Evolutionary conservation across 495 filamentous ascomycete species (phyloP), one percentile per base, ranked within the genome.

Genomic region (Aspergillus egyptiacus): DNA sequence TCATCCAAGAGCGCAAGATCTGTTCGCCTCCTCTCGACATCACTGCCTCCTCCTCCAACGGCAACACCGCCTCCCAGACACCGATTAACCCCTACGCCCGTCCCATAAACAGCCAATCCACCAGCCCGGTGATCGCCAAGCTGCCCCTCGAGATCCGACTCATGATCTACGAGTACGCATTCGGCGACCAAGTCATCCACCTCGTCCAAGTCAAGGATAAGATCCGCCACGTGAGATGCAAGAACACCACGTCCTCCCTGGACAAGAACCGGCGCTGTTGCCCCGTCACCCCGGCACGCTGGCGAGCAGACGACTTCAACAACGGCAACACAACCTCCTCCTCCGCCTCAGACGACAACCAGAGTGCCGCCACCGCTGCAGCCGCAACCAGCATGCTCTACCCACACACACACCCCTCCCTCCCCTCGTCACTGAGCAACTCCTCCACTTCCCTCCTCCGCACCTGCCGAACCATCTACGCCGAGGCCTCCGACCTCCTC

Each of bases 81-180:
- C 58, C 60, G 10, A 38, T 59, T 46, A 40, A 62, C 30, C 47
- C 51, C 17, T 52, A 53, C 27, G 37, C 42, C 25, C 59, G 47
- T 7, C 44, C 58, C 15, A 56, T 63, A 15, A 25, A 57, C 32
- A 23, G 58, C 1, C 69, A 70, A 45, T 13, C 44, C 10, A 17
- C 52, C 20, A 56, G 58, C 24, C 18, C 30, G 7, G 54, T 72
- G 36, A 48, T 72, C 35, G 38, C 47, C 24, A 57, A 54, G 33
- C 60, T 78, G 0, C 79, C 79, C 1, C 57, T 68, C 6, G 79
- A 83, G 59, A 68, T 83, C 46, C 74, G 79, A 11, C 59, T 76
- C 20, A 69, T 78, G 44, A 81, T 81, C 30, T 81, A 76, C 60
- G 56, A 60, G 13, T 73, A 78, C 45, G 71, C 77, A 54, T 72